Evolutionary conservation across 805 yeast species (phyloP).

Genomic region (Saccharomycopsis babjevae): DNA sequence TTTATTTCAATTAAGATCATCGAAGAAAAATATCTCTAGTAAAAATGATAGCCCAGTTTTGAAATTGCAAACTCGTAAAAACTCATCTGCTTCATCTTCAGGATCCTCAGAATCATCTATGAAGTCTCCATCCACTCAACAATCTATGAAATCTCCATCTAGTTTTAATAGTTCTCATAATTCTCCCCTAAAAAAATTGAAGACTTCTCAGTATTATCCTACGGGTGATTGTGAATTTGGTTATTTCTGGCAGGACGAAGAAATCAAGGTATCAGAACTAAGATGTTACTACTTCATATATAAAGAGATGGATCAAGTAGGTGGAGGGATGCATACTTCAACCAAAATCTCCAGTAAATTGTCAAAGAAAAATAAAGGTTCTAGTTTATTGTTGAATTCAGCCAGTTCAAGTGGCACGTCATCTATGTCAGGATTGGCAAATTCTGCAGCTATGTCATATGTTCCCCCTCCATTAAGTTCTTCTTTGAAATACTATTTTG

Average conservation of each 20-base stretch:
- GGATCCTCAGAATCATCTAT: background rate
- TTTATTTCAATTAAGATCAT: background rate
- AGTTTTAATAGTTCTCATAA: background rate
- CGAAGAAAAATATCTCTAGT: background rate
- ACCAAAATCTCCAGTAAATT: background rate
- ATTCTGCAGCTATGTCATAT: background rate
- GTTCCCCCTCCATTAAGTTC: background rate
- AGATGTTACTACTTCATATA: background rate
- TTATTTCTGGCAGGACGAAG: background rate
- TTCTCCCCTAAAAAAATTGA: background rate
- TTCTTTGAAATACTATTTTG: background rate
- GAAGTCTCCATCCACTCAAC: background rate
- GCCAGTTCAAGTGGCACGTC: background rate
- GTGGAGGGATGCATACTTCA: background rate
- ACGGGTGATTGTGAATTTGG: background rate
- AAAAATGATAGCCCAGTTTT: background rate
- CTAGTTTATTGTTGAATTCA: background rate
- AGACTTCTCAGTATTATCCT: background rate
- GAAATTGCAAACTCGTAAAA: background rate
- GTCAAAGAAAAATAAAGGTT: background rate
- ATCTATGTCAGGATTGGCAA: background rate
- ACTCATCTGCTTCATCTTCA: background rate
- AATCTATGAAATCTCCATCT: constrained; percentile 1
- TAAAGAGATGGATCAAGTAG: background rate
- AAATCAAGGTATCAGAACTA: background rate